Percentiles rank a stretch among this genome's conserved stretches.
phyloP scores from a whole-genome alignment of 345 rosid genomes.

The Barbarea vulgaris region DNA sequence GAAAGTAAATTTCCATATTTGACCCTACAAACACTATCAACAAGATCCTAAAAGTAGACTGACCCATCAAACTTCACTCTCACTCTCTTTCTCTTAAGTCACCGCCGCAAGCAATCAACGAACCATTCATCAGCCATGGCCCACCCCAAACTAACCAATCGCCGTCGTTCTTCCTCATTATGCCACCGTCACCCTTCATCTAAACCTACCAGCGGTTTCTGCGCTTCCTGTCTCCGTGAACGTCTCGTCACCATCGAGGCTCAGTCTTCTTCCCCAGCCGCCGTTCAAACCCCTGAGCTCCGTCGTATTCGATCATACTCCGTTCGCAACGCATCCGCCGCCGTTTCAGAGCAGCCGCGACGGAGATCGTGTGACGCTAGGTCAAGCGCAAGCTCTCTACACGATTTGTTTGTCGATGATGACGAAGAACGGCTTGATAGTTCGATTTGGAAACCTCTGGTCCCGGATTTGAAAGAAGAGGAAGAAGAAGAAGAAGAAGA shows the following conservation, averaged over 20 bases:
- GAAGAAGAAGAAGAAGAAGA: slow-evolving; percentile 35
- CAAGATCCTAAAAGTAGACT: background rate
- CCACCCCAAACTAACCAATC: slow-evolving; percentile 37
- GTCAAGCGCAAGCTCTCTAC: slow-evolving; percentile 44
- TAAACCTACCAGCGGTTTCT: slow-evolving; percentile 58
- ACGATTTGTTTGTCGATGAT: slow-evolving; percentile 49
- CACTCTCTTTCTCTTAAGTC: background rate
- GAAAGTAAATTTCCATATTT: slow-evolving; percentile 20
- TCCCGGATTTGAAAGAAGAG: slow-evolving; percentile 34
- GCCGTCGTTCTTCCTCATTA: slow-evolving; percentile 47
- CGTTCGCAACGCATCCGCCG: slow-evolving; percentile 22
- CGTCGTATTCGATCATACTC: slow-evolving; percentile 40
- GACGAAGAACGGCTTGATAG: slow-evolving; percentile 36
- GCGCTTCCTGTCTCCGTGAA: slow-evolving; percentile 80
- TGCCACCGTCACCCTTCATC: slow-evolving; percentile 68
- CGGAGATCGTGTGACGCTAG: slow-evolving; percentile 56
- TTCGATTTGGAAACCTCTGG: slow-evolving; percentile 29
- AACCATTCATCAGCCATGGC: slow-evolving; percentile 44
- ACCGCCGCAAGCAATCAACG: slow-evolving; percentile 36
- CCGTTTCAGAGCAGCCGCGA: slow-evolving; percentile 49
- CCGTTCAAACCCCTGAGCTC: slow-evolving; percentile 27
- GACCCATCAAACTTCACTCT: slow-evolving; percentile 5
- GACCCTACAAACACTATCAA: slow-evolving; percentile 12
- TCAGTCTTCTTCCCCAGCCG: slow-evolving; percentile 41
- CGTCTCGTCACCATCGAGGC: slow-evolving; percentile 65